Base-by-base conservation (phyloP, 176 grass and related monocot species). In the Musa schizocarpa region DNA sequence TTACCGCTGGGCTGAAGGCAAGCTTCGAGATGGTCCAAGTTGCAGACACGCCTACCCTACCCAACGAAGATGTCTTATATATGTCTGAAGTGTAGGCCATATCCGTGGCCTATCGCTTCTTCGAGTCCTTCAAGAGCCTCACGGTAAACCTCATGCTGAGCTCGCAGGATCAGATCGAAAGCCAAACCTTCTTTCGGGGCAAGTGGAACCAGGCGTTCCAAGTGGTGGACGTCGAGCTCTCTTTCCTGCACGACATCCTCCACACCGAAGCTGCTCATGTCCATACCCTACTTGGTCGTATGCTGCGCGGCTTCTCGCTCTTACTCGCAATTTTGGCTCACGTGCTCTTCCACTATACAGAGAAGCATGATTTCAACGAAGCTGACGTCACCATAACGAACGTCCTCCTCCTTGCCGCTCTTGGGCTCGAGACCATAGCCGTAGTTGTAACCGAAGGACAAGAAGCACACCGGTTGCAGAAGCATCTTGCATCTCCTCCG, bases 161-260 rank as follows among this genome's bases (percentile, higher is more conserved):
- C 55, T 72, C 55, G 43, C 7, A 55, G 13, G 69, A 79, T 1
- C 68, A 69, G 1, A n/a, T 22, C 14, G 25, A 54, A 11, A 65
- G 52, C 17, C 51, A 81, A 14, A 24, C 9, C 50, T 84, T 79
- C 68, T 9, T 26, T 10, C 0, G 50, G 11, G 24, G 2, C 8
- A 8, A 5, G 1, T 2, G 56, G 2, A 2, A 1, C 8, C 43
- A 56, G 63, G 75, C 79, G 8, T 89, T 78, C 27, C 82, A 80
- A 68, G 0, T 80, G 51, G 72, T 43, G 0, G 87, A 89, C 74
- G 68, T 85, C 16, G 79, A 89, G 80, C 87, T 89, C 43, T 85
- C 83, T 0, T 76, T 89, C 23, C 22, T 89, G 3, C 85, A 83
- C 22, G 80, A 85, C 77, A 26, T 68, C 1, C 52, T 85, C 54